phyloP scores from a whole-genome alignment of 73 alveolate genomes.

The Tetrahymena elliotti region DNA sequence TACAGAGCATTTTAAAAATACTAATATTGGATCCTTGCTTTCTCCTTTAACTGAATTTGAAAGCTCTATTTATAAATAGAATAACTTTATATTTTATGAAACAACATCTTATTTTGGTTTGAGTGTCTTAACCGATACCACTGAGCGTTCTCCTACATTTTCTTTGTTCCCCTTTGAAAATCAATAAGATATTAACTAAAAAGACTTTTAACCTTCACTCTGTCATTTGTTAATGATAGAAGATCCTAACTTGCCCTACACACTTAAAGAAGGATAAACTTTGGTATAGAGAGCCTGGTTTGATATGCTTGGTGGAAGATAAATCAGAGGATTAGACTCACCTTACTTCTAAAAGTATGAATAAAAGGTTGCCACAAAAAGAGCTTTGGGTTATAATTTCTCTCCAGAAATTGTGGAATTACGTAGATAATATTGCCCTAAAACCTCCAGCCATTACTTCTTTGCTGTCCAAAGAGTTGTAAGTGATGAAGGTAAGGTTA shows the following conservation, averaged over 20 bases:
- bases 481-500: not conserved
- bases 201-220: constrained; percentile 23
- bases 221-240: constrained; percentile 17
- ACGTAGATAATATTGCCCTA: not conserved
- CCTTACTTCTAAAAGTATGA: constrained; percentile 6
- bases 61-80: not conserved
- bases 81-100: constrained; percentile 21
- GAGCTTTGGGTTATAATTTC: not conserved
- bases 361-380: not conserved
- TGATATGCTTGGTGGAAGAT: constrained; percentile 19
- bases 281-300: constrained; percentile 5
- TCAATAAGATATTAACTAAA: not conserved
- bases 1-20: constrained; percentile 8
- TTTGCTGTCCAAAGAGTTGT: not conserved
- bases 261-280: constrained; percentile 3
- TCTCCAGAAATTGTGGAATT: not conserved
- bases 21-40: not conserved
- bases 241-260: not conserved
- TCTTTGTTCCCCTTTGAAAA: constrained; percentile 35
- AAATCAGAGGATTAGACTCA: constrained; percentile 17
- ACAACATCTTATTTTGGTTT: constrained; percentile 20
- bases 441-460: not conserved
- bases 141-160: constrained; percentile 44
- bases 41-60: constrained; percentile 11
- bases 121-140: constrained; percentile 33